Evolutionary conservation across 345 rosid genomes (phyloP), one percentile per base, ranked within the genome.

Genomic region (Linum lewisii): DNA sequence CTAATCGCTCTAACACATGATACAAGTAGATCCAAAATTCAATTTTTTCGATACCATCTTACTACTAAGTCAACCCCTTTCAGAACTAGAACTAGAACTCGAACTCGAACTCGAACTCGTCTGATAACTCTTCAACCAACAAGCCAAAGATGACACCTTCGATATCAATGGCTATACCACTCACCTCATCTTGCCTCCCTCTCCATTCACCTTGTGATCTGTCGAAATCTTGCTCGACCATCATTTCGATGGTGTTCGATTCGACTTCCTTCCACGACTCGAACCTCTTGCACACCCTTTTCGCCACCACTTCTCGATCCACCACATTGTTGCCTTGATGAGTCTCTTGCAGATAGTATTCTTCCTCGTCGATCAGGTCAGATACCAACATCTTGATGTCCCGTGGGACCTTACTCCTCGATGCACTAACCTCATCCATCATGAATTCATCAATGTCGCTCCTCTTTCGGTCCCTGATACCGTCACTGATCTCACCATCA

Each of bases 241-340:
- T 84, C 95, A 83, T 80, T 66, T 88, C 98, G 50, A 88, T 91
- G 56, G 92, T 88, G 81, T 79, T 79, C 0, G 80, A 76, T 56
- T 86, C 88, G 58, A 88, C 95, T 26, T 86, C 83, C 65, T 82
- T 83, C 96, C 95, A 91, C 45, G 81, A 76, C 50, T 81, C 84
- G 67, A 86, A 62, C 67, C 83, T 77, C 75, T 73, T 75, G 54
- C 85, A 77, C 0, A 88, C 86, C 64, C 87, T 80, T 73, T 72
- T 81, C 20, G 62, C 69, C 42, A 65, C 53, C 11, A 63, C 56
- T 61, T 77, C 85, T 66, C 51, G 57, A 9, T 76, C 72, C 0
- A 18, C 25, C 18, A 11, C 38, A 24, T 52, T 32, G 19, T 59
- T 62, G 47, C 1, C 13, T 3, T 16, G 47, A 11, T 11, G 15